Conservation (phyloP, 495 filamentous ascomycete species). For the Aspergillus avenaceus region DNA sequence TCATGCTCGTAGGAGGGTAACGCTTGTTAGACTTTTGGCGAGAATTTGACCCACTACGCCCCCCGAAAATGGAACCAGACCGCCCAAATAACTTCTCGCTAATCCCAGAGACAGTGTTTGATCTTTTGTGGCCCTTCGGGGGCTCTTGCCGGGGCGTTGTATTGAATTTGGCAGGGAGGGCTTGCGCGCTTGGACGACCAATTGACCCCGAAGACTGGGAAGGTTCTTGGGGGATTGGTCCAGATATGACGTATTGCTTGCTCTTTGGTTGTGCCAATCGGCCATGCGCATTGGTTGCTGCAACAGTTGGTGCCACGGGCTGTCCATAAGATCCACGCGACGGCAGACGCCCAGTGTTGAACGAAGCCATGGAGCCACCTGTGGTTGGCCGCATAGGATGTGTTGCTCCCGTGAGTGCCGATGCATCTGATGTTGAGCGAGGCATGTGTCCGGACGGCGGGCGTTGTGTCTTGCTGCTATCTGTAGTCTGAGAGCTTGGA, state of each 20-base stretch:
- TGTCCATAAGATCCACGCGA: conserved; percentile 85
- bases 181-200: conserved; percentile 59
- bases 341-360: conserved; percentile 58
- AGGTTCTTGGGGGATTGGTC: conserved; percentile 56
- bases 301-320: conserved; percentile 82
- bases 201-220: conserved; percentile 33
- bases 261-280: conserved; percentile 80
- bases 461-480: conserved; percentile 29
- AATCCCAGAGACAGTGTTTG: conserved; percentile 81
- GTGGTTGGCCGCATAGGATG: conserved; percentile 68
- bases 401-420: conserved; percentile 38
- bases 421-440: conserved; percentile 55
- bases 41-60: conserved; percentile 36
- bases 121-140: conserved; percentile 78
- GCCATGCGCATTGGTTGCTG: conserved; percentile 85
- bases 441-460: conserved; percentile 40
- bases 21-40: conserved; percentile 38
- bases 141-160: conserved; percentile 42
- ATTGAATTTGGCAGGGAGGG: conserved; percentile 41
- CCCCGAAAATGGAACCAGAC: conserved; percentile 72
- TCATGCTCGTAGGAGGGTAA: conserved; percentile 80
- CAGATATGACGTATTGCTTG: conserved; percentile 74
- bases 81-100: conserved; percentile 75
- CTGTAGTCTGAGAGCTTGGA: conserved; percentile 2
- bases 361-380: conserved; percentile 74